A percentile compares a stretch with the other conserved stretches of the same genome.
Conservation (phyloP, 306 rosid genomes). For the Pachyrhizus erosus region DNA sequence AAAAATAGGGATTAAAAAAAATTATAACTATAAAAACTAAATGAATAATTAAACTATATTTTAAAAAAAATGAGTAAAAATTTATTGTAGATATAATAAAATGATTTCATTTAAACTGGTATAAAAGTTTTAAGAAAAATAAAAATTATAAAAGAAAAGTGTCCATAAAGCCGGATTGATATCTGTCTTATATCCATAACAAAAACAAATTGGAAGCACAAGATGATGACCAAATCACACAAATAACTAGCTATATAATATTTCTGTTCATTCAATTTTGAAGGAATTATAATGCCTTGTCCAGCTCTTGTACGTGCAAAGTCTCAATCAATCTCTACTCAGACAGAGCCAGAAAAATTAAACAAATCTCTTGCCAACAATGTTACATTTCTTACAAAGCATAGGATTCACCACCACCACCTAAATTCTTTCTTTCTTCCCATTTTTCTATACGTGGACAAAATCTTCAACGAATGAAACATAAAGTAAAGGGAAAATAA, state of each 20-base stretch:
- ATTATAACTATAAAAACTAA: no score
- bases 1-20: no score
- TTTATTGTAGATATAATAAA: no score
- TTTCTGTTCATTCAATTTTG: background rate
- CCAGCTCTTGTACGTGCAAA: slow-evolving; percentile 8
- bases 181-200: background rate
- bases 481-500: slow-evolving; percentile 19
- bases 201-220: background rate
- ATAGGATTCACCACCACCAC: slow-evolving; percentile 16
- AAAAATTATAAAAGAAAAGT: background rate
- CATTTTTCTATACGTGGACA: slow-evolving; percentile 15
- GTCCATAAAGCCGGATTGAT: background rate
- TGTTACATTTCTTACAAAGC: slow-evolving; percentile 12
- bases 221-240: slow-evolving; percentile 7
- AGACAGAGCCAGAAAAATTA: background rate
- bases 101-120: background rate
- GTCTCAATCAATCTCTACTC: background rate
- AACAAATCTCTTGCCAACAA: slow-evolving; percentile 24
- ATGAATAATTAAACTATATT: no score
- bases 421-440: background rate
- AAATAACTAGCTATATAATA: background rate
- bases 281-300: slow-evolving; percentile 1
- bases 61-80: no score
- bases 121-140: background rate
- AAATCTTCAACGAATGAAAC: slow-evolving; percentile 35